Evolutionary conservation across 2,329 filamentous ascomycete genomes (phyloP).

Genomic region (Trichoderma endophyticum): DNA sequence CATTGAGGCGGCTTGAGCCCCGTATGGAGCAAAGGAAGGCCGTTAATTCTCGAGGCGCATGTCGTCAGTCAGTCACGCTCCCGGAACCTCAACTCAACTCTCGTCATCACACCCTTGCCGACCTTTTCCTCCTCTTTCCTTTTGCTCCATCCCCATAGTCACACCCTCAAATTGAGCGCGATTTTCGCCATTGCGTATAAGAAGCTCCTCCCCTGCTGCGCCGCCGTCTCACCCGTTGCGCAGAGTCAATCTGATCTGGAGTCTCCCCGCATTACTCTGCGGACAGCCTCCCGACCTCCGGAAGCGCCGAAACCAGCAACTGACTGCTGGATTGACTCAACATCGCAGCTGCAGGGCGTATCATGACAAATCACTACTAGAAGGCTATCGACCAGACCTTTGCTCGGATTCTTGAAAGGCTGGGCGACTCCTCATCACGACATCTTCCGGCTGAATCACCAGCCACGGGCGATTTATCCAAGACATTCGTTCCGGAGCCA

Average conservation of each 20-base stretch:
- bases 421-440: neutral
- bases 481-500: neutral
- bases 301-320: neutral
- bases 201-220: neutral
- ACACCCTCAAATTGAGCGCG: neutral
- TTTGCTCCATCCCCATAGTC: neutral
- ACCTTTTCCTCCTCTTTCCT: neutral
- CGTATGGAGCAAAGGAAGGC: neutral
- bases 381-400: neutral
- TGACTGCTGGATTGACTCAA: neutral
- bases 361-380: conserved; percentile 4
- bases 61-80: neutral
- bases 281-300: neutral
- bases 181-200: neutral
- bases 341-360: neutral
- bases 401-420: neutral
- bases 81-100: neutral
- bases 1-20: neutral
- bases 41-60: neutral
- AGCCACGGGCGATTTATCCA: neutral
- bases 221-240: neutral
- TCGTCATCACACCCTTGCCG: neutral
- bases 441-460: neutral
- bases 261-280: conserved; percentile 7
- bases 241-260: neutral